Evolutionary conservation across 2,329 filamentous ascomycete genomes (phyloP), one percentile per base, ranked within the genome.

Genomic region (Rutstroemia sp.): DNA sequence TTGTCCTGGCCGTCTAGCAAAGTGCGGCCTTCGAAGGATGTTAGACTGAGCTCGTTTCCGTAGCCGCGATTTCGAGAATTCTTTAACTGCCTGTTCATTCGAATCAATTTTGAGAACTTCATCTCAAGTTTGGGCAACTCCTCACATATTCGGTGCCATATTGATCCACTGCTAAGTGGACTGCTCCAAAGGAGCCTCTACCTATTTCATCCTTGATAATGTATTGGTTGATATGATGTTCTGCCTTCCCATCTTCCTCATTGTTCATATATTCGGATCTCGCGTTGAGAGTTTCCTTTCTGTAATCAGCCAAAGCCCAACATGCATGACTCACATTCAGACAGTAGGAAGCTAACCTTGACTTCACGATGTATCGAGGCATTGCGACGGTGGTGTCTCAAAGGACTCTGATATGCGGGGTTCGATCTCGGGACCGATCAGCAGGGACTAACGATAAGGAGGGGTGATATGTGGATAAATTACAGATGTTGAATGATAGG

Each of bases 201-300:
- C 94, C 94, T 65, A 99, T 96, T 76, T 97, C 92, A 70, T 95
- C 88, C 71, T 88, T 86, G 68, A 99, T 94, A 57, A 87, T 79
- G 71, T 97, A 99, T 73, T 97, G 92, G 71, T 97, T 97, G 74
- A 97, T 92, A 57, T 84, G 82, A 68, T 95, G 89, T 68, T 95
- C 84, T 2, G 87, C 84, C 51, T 78, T 81, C 25, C 91, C 91
- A 67, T 96, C 90, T 63, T 86, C 78, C 64, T 92, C 87, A 70
- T 91, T 92, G 66, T 86, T 94, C 59, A 82, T 86, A 72, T 95
- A 95, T 69, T 94, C 85, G 30, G 90, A 92, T 58, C 84, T 84
- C 54, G 92, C 92, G 76, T 96, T 87, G 66, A 96, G 82, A 3
- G 92, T 96, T 83, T 96, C 92, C 87, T 57, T 57, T 36, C 8